Evolutionary conservation across 2,329 filamentous ascomycete genomes (phyloP).

Genomic region (Lecanicillium sp.): DNA sequence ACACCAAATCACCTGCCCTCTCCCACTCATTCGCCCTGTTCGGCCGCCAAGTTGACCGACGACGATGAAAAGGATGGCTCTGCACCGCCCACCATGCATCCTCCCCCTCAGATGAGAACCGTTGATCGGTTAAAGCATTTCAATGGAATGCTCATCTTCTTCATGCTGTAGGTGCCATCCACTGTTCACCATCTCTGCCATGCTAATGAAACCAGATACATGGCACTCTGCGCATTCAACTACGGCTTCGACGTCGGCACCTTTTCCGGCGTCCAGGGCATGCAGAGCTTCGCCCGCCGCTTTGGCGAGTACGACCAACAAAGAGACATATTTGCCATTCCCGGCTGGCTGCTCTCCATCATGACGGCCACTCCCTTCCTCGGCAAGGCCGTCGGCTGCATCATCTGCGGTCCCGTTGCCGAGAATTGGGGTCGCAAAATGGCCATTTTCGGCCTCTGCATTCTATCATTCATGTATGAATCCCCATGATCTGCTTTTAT

Average conservation of each 20-base stretch:
- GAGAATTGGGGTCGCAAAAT: slow-evolving; percentile 23
- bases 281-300: slow-evolving; percentile 21
- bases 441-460: slow-evolving; percentile 20
- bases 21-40: background rate
- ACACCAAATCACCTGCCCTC: background rate
- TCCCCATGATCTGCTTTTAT: background rate
- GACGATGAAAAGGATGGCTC: slow-evolving; percentile 11
- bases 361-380: slow-evolving; percentile 24
- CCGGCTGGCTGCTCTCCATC: slow-evolving; percentile 20
- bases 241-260: slow-evolving; percentile 24
- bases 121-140: slow-evolving; percentile 9
- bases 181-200: background rate
- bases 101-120: slow-evolving; percentile 8
- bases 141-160: slow-evolving; percentile 17
- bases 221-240: slow-evolving; percentile 23
- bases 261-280: slow-evolving; percentile 23
- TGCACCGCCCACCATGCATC: slow-evolving; percentile 4
- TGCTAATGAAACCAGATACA: slow-evolving; percentile 15
- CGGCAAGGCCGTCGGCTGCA: slow-evolving; percentile 18
- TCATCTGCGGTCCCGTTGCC: slow-evolving; percentile 19
- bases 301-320: slow-evolving; percentile 20
- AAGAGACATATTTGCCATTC: slow-evolving; percentile 16
- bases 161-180: slow-evolving; percentile 14
- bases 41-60: slow-evolving; percentile 9
- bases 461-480: slow-evolving; percentile 18